Percentiles rank a stretch among this genome's conserved stretches.
These are phyloP conservation scores for Dacryopinax spathularia DNA, from an alignment of 768 basidiomycete species.

Conservation along the genomic window DNA sequence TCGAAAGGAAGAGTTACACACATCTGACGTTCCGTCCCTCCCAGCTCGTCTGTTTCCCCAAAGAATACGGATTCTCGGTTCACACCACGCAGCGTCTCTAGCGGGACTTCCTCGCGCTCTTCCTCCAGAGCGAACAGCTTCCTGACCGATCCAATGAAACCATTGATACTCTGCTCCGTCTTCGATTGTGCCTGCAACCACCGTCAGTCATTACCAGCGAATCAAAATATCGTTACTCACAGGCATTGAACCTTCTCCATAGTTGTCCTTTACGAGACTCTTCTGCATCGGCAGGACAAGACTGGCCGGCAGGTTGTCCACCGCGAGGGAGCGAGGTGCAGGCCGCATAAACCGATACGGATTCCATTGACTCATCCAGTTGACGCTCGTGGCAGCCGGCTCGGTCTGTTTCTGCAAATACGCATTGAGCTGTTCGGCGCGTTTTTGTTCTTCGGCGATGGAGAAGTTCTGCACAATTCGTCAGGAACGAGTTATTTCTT, in stretches of 20 bases:
- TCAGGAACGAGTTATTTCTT: no score
- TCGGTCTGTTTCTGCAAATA: constrained; percentile 35
- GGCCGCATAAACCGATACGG: constrained; percentile 76
- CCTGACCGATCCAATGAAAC: constrained; percentile 15
- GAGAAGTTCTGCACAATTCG: constrained; percentile 53
- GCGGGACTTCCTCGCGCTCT: constrained; percentile 41
- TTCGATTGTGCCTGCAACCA: neutral
- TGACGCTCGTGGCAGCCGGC: constrained; percentile 26
- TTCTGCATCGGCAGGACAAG: constrained; percentile 71
- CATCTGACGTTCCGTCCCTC: constrained; percentile 51
- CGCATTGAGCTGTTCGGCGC: constrained; percentile 58
- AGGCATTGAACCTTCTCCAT: constrained; percentile 15
- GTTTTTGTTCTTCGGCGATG: constrained; percentile 82
- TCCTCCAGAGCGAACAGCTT: constrained; percentile 18
- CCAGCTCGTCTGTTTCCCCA: constrained; percentile 37
- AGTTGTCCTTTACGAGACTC: constrained; percentile 45
- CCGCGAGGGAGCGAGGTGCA: constrained; percentile 55
- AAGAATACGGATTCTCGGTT: constrained; percentile 22
- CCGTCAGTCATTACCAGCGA: neutral
- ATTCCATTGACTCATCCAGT: constrained; percentile 66
- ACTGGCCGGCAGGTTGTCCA: constrained; percentile 55
- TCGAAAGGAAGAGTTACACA: constrained; percentile 19
- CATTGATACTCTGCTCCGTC: constrained; percentile 2
- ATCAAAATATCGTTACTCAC: neutral
- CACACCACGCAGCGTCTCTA: constrained; percentile 37